Evolutionary conservation across 2,329 filamentous ascomycete species (phyloP).

Genomic region (Scytalidium sp.): DNA sequence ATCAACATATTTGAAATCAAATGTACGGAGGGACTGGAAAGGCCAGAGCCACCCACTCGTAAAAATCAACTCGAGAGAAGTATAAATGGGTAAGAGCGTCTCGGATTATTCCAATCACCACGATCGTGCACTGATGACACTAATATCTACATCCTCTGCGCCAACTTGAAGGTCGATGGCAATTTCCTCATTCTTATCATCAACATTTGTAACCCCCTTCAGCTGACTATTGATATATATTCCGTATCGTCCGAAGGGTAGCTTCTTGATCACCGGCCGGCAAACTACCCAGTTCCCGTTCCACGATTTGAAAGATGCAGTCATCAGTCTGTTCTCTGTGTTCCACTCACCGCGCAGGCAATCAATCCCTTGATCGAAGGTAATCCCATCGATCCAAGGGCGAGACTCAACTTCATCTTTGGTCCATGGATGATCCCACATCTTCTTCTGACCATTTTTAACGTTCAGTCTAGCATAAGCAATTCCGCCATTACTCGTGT

Average conservation of each 20-base stretch:
- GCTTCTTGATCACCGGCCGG: not conserved
- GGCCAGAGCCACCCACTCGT: too few relatives aligned
- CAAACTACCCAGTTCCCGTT: not conserved
- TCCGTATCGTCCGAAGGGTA: not conserved
- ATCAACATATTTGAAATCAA: too few relatives aligned
- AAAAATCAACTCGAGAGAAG: too few relatives aligned
- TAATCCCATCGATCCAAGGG: conserved; percentile 1
- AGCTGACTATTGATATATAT: conserved; percentile 4
- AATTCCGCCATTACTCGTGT: conserved; percentile 32
- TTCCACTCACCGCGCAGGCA: conserved; percentile 3
- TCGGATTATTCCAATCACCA: too few relatives aligned
- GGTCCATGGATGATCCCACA: conserved; percentile 31
- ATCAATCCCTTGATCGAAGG: conserved; percentile 3
- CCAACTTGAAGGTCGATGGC: not conserved
- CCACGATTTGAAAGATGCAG: conserved; percentile 3
- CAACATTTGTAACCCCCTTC: not conserved
- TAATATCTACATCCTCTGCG: too few relatives aligned
- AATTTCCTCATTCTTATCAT: not conserved
- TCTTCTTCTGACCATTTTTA: conserved; percentile 30
- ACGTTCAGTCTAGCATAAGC: conserved; percentile 35
- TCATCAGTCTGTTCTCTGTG: not conserved
- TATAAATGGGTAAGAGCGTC: too few relatives aligned
- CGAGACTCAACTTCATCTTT: conserved; percentile 5
- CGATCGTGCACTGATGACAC: too few relatives aligned
- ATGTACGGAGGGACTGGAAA: too few relatives aligned